These are phyloP conservation scores for Naegleria lovaniensis DNA, from an alignment of 208 protist genomes.

Conservation along the genomic window DNA sequence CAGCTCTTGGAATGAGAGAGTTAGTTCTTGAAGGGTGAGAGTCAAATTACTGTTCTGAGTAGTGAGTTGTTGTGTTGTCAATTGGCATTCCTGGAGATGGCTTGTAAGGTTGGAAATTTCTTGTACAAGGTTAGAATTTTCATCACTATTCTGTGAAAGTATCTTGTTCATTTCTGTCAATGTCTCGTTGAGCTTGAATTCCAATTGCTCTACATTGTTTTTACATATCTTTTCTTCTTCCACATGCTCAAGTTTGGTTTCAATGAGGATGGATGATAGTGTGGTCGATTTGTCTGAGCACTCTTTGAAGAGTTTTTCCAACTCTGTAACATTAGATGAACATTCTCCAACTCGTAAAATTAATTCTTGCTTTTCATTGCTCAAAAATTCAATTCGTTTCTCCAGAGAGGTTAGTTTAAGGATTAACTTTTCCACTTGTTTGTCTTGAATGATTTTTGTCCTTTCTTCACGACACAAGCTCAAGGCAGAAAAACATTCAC, in stretches of 20 bases:
- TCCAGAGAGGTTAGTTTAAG: background rate
- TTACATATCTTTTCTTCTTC: background rate
- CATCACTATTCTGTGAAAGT: too few species aligned
- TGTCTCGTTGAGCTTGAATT: background rate
- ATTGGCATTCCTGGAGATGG: too few species aligned
- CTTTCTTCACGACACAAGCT: background rate
- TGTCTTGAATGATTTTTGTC: background rate
- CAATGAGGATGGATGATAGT: background rate
- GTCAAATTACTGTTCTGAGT: too few species aligned
- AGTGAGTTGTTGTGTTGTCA: too few species aligned
- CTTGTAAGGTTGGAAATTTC: too few species aligned
- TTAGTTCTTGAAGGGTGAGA: too few species aligned
- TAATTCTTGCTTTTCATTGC: background rate
- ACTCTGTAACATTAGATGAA: background rate
- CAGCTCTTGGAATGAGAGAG: too few species aligned
- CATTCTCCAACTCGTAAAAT: background rate
- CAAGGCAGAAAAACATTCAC: background rate
- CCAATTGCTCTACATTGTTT: background rate
- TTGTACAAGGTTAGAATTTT: too few species aligned
- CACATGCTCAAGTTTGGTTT: background rate
- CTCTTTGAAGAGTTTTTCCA: background rate
- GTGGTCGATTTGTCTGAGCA: background rate
- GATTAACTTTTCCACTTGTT: background rate
- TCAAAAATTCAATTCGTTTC: background rate
- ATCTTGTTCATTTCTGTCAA: too few species aligned